phyloP scores from a whole-genome alignment of 2,329 filamentous ascomycete species.

The Exophiala sp. region DNA sequence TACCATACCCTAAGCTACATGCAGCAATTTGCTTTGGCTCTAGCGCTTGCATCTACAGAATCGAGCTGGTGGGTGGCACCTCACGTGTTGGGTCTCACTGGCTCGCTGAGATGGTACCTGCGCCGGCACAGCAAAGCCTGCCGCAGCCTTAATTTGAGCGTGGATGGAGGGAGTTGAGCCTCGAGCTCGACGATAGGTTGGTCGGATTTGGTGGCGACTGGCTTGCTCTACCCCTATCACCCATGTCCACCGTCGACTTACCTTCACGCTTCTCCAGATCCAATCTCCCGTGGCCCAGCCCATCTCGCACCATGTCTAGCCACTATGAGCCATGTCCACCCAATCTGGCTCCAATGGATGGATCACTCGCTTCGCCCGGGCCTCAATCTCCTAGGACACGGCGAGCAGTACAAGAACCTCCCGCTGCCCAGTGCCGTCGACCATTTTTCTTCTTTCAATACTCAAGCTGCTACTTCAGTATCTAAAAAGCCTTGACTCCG shows the following conservation, averaged over 20 bases:
- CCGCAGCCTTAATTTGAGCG: slow-evolving; percentile 23
- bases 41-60: not conserved
- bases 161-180: not conserved
- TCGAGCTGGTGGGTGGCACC: not conserved
- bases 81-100: slow-evolving; percentile 4
- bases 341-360: slow-evolving; percentile 12
- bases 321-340: slow-evolving; percentile 6
- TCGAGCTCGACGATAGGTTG: no score
- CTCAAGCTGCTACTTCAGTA: slow-evolving; percentile 26
- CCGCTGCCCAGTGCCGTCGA: slow-evolving; percentile 16
- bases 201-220: not conserved
- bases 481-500: slow-evolving; percentile 25
- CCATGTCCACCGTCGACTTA: not conserved
- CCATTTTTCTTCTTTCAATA: slow-evolving; percentile 19
- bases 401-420: slow-evolving; percentile 22
- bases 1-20: slow-evolving; percentile 2
- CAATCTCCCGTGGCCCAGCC: slow-evolving; percentile 12
- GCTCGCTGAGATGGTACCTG: slow-evolving; percentile 13
- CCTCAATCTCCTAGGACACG: slow-evolving; percentile 22
- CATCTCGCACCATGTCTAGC: slow-evolving; percentile 1
- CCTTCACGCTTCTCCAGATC: slow-evolving; percentile 9
- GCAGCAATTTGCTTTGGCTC: slow-evolving; percentile 10
- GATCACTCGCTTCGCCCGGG: slow-evolving; percentile 2
- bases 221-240: not conserved
- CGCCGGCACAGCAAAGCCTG: slow-evolving; percentile 4